phyloP scores from a whole-genome alignment of 2,329 filamentous ascomycete species.

The Penicillium glabrum region DNA sequence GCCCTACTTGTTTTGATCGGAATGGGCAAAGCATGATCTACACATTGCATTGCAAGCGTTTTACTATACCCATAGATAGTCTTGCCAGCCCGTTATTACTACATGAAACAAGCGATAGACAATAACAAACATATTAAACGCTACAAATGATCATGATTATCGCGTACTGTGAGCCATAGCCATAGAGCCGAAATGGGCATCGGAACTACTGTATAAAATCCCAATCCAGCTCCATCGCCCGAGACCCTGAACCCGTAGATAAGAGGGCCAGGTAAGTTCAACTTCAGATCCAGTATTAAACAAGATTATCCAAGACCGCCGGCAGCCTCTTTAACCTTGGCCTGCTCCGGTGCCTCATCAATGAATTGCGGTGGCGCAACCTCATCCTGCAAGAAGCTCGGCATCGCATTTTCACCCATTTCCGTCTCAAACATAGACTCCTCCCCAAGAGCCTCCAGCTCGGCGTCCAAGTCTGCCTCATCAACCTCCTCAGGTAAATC shows the following conservation, averaged over 20 bases:
- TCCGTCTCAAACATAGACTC: constrained; percentile 84
- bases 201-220: not conserved
- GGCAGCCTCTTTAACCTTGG: constrained; percentile 80
- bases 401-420: constrained; percentile 64
- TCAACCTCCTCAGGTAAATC: constrained; percentile 97
- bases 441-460: constrained; percentile 89
- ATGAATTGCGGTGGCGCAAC: constrained; percentile 81
- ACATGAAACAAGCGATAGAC: not conserved
- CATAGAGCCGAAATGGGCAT: not conserved
- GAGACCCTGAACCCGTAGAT: not conserved
- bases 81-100: not conserved
- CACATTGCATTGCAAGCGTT: not conserved
- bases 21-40: constrained; percentile 48
- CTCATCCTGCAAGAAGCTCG: constrained; percentile 88
- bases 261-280: not conserved
- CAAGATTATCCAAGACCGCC: constrained; percentile 36
- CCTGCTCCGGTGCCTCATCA: constrained; percentile 77
- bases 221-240: constrained; percentile 13
- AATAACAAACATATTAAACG: not conserved
- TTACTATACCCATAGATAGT: not conserved
- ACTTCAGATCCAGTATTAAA: not conserved
- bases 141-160: constrained; percentile 1
- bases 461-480: constrained; percentile 92
- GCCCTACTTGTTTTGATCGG: constrained; percentile 67
- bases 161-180: not conserved